Evolutionary conservation across 192 early-diverging fungal species (phyloP).

Genomic region (Backusella psychrophila): DNA sequence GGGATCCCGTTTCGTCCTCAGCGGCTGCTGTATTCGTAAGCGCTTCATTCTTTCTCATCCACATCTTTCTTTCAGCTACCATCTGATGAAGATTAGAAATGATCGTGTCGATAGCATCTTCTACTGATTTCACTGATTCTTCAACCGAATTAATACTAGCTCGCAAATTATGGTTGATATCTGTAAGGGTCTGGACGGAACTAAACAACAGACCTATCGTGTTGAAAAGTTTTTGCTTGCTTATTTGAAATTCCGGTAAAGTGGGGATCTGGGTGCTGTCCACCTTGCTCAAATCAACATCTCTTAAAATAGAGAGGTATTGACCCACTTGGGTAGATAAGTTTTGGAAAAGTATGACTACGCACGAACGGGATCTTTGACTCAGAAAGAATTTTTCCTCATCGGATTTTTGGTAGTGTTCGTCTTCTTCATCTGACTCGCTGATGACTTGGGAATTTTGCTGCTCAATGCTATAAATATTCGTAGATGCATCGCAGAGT

Average conservation of each 20-base stretch:
- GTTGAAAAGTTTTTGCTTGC: slow-evolving; percentile 37
- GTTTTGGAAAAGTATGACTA: slow-evolving; percentile 13
- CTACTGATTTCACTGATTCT: slow-evolving; percentile 6
- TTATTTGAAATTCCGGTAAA: slow-evolving; percentile 14
- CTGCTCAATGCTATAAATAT: slow-evolving; percentile 7
- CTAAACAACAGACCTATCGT: slow-evolving; percentile 27
- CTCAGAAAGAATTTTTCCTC: neutral
- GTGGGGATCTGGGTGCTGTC: slow-evolving; percentile 14
- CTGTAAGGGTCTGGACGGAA: slow-evolving; percentile 26
- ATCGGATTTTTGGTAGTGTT: neutral
- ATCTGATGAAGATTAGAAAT: slow-evolving; percentile 24
- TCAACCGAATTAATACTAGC: slow-evolving; percentile 14
- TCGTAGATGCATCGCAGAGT: slow-evolving; percentile 15
- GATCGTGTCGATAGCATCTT: slow-evolving; percentile 21
- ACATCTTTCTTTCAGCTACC: slow-evolving; percentile 21
- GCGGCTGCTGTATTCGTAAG: neutral
- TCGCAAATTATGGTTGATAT: neutral
- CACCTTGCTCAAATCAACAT: slow-evolving; percentile 20
- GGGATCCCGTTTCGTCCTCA: neutral
- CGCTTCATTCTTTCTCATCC: slow-evolving; percentile 14
- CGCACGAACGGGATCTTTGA: slow-evolving; percentile 16
- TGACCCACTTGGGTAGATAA: slow-evolving; percentile 27
- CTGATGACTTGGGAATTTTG: neutral
- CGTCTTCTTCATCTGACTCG: neutral
- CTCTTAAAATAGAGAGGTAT: slow-evolving; percentile 23